phyloP scores from a whole-genome alignment of 73 alveolate species.

The Breviolum minutum region DNA sequence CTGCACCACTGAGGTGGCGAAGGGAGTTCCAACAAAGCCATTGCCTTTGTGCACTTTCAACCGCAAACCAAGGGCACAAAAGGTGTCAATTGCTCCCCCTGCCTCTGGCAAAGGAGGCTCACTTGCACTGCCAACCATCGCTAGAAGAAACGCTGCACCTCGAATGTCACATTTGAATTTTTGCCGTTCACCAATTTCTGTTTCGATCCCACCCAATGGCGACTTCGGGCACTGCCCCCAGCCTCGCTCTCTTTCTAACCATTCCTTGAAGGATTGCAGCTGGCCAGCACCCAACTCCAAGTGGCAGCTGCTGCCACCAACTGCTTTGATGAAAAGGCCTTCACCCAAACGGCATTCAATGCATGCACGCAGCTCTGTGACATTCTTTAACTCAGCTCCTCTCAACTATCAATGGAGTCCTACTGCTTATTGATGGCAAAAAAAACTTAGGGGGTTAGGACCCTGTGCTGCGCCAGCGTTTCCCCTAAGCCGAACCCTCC shows the following conservation, averaged over 20 bases:
- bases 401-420: no score
- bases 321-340: slow-evolving; percentile 9
- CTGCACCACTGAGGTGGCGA: slow-evolving; percentile 32
- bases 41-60: background rate
- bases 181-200: background rate
- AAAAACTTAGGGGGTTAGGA: background rate
- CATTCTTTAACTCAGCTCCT: no score
- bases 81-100: background rate
- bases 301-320: background rate
- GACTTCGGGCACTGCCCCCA: background rate
- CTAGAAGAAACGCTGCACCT: slow-evolving; percentile 1
- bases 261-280: background rate
- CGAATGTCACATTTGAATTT: background rate
- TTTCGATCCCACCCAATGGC: background rate
- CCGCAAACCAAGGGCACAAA: background rate
- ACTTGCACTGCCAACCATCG: slow-evolving; percentile 3
- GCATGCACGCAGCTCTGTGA: no score
- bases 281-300: background rate
- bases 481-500: background rate
- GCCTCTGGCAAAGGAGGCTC: slow-evolving; percentile 45
- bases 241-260: slow-evolving; percentile 9
- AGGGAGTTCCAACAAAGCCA: slow-evolving; percentile 50
- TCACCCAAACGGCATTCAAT: no score
- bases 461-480: background rate
- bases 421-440: no score